Conservation (phyloP, 352 stramenopile genomes). For the Pythium plurisporium region DNA sequence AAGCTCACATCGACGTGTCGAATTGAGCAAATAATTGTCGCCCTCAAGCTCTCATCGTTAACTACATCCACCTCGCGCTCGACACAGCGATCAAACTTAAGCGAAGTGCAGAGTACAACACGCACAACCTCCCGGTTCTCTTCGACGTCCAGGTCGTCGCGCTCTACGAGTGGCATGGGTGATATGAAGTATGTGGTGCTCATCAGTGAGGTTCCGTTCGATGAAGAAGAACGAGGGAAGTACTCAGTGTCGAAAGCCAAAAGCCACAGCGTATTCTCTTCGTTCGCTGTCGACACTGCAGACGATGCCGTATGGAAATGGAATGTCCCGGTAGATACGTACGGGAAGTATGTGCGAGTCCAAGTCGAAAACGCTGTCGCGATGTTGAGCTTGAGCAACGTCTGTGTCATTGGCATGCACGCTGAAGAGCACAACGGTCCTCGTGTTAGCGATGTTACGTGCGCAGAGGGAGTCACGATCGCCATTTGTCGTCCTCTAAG, state of each 20-base stretch:
- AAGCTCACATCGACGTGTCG: slow-evolving; percentile 29
- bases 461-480: slow-evolving; percentile 47
- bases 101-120: slow-evolving; percentile 3
- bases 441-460: slow-evolving; percentile 51
- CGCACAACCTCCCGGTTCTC: slow-evolving; percentile 5
- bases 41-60: slow-evolving; percentile 19
- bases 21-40: slow-evolving; percentile 39
- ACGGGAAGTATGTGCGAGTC: slow-evolving; percentile 54
- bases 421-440: slow-evolving; percentile 47
- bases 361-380: slow-evolving; percentile 44
- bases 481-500: slow-evolving; percentile 48
- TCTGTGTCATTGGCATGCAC: slow-evolving; percentile 44
- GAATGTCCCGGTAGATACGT: slow-evolving; percentile 45
- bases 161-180: background rate
- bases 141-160: background rate
- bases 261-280: slow-evolving; percentile 41
- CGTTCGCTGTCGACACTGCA: slow-evolving; percentile 26
- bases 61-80: slow-evolving; percentile 8
- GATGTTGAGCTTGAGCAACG: slow-evolving; percentile 47
- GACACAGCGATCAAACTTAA: slow-evolving; percentile 8
- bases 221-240: slow-evolving; percentile 57
- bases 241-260: slow-evolving; percentile 51
- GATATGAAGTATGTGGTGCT: slow-evolving; percentile 40
- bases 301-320: slow-evolving; percentile 36
- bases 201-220: slow-evolving; percentile 54